Evolutionary conservation across 768 basidiomycete species (phyloP), one percentile per base, ranked within the genome.

Genomic region (Leucocoprinus leucothites): DNA sequence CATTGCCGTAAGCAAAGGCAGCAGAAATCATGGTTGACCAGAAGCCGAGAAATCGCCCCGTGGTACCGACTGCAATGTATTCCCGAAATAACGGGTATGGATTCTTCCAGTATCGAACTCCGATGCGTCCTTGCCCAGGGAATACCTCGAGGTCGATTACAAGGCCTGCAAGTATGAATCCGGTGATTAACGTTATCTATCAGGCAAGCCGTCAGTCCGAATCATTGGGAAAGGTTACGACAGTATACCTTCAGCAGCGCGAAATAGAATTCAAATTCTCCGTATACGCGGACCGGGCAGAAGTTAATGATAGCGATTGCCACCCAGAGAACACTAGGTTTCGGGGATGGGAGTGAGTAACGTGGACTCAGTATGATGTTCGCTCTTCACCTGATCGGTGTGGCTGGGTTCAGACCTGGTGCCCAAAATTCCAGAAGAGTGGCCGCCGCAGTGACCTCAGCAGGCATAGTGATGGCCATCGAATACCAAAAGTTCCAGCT

Each of bases 1-100:
- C 79, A 19, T 85, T 85, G 57, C 81, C 77, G 69, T 82, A 84
- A 1, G 86, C 82, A 74, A 85, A 91, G 1, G 79, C 82, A n/a
- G 73, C 73, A 19, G 66, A 63, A 34, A 69, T 66, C 66, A 69
- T 65, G 3, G 65, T 69, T 7, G 69, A 68, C 69, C 68, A 72
- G 50, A 73, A 77, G 40, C 51, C 89, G 77, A 38, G 82, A 80
- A 72, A 84, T 60, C 65, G 73, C 66, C 81, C 82, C 72, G 60
- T 72, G 69, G 67, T 66, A 8, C 68, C 67, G 6, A 58, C 22
- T 3, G 54, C 34, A 9, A 65, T 49, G 48, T 66, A 66, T 56
- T 71, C 67, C 7, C 61, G 61, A 45, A 69, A 65, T 24, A 69
- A 51, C 6, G 62, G 63, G 28, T 64, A 66, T 18, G 71, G 69